Percentiles rank a stretch among this genome's conserved stretches.
phyloP scores from a whole-genome alignment of 371 early-diverging fungal genomes.

The Mortierella sp. region DNA sequence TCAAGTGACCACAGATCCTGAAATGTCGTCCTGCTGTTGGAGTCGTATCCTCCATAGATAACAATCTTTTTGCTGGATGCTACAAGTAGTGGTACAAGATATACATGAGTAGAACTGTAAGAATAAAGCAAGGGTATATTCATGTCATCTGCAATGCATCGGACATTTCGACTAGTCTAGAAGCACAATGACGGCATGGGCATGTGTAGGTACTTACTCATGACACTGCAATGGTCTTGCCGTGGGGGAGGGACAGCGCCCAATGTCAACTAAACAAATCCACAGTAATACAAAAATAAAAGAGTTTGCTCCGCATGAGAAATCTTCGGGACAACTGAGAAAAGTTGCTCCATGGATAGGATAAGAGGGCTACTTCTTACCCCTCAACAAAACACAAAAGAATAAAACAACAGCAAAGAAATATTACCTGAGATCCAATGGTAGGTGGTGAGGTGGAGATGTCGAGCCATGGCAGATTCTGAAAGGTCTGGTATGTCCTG shows the following conservation, averaged over 20 bases:
- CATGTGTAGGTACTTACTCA: slow-evolving; percentile 33
- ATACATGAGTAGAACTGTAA: not conserved
- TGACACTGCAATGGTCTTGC: slow-evolving; percentile 48
- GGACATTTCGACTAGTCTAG: not conserved
- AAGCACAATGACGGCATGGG: slow-evolving; percentile 4
- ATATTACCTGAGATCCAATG: slow-evolving; percentile 33
- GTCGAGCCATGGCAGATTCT: slow-evolving; percentile 35
- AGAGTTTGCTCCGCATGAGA: not conserved
- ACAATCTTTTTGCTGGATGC: slow-evolving; percentile 39
- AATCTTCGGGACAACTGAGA: not conserved
- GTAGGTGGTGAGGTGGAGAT: slow-evolving; percentile 26
- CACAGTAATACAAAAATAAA: not conserved
- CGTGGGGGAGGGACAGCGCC: slow-evolving; percentile 30
- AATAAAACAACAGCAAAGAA: not conserved
- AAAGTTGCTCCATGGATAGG: not conserved
- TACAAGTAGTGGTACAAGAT: not conserved
- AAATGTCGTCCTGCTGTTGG: slow-evolving; percentile 14
- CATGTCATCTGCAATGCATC: too few species aligned
- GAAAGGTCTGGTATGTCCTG: slow-evolving; percentile 34
- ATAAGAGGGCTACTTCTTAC: too few species aligned
- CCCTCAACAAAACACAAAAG: not conserved
- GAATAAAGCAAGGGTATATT: not conserved
- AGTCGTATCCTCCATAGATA: slow-evolving; percentile 42
- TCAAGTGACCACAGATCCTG: slow-evolving; percentile 43
- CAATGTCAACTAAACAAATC: slow-evolving; percentile 15